phyloP scores from a whole-genome alignment of 169 alveolate species.

The Plasmodium yoelii region DNA sequence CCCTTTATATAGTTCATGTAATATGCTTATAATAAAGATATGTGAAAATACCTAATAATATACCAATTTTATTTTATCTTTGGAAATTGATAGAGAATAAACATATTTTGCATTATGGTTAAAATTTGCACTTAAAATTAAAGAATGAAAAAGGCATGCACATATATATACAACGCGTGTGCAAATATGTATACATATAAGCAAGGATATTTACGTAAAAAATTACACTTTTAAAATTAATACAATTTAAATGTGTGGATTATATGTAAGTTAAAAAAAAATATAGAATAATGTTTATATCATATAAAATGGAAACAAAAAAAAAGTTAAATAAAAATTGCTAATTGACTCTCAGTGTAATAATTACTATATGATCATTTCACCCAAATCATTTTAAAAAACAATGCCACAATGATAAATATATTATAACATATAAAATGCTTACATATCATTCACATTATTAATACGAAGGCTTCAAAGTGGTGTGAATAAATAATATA shows the following conservation, averaged over 20 bases:
- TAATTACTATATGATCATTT: background rate
- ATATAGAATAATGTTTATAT: background rate
- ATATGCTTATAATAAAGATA: too few species aligned
- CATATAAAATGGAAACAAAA: background rate
- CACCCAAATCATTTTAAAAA: conserved; percentile 4
- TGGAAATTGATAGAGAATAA: conserved; percentile 9
- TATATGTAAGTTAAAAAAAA: conserved; percentile 21
- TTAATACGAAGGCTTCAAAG: background rate
- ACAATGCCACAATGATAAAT: conserved; percentile 6
- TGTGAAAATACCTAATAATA: too few species aligned
- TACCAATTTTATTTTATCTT: background rate
- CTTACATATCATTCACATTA: conserved; percentile 9
- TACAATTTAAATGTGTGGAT: conserved; percentile 3
- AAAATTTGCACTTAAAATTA: conserved; percentile 53
- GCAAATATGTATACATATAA: conserved; percentile 8
- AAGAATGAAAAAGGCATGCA: conserved; percentile 31
- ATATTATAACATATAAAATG: conserved; percentile 22
- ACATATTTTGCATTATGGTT: conserved; percentile 17
- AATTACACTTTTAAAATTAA: background rate
- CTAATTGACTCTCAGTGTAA: conserved; percentile 13
- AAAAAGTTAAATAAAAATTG: conserved; percentile 7
- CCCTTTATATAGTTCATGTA: too few species aligned
- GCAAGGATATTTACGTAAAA: conserved; percentile 9
- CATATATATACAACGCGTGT: conserved; percentile 14
- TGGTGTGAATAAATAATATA: conserved; percentile 4